These are phyloP conservation scores for Sergeia podlipaevii DNA, from an alignment of 208 protist genomes.

Conservation along the genomic window DNA sequence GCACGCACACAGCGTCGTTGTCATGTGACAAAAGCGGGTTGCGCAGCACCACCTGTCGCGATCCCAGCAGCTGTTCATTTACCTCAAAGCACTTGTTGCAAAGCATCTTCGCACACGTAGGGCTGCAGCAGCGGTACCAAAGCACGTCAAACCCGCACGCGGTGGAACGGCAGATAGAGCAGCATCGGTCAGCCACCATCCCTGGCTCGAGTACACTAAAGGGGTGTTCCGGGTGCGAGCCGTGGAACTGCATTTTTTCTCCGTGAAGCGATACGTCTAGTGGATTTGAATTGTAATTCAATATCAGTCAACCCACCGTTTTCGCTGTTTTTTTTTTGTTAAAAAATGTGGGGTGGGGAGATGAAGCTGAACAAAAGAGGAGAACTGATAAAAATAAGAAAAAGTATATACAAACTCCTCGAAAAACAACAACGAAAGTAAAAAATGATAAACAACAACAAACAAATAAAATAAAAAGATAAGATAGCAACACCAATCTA, in stretches of 20 bases:
- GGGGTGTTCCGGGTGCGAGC: constrained; percentile 61
- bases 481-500: too few species aligned
- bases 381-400: neutral
- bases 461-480: neutral
- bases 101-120: constrained; percentile 43
- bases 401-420: neutral
- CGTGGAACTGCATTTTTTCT: too few species aligned
- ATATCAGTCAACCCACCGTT: too few species aligned
- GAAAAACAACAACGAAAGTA: constrained; percentile 1
- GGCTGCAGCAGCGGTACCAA: constrained; percentile 54
- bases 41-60: constrained; percentile 64
- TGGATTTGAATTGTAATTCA: too few species aligned
- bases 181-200: constrained; percentile 13
- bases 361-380: neutral
- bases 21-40: constrained; percentile 46
- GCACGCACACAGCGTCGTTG: constrained; percentile 43
- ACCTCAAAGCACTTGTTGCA: constrained; percentile 82
- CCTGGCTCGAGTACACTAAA: constrained; percentile 25
- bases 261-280: too few species aligned
- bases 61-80: constrained; percentile 53
- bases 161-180: constrained; percentile 58
- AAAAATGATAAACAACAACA: neutral
- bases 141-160: constrained; percentile 34
- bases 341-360: neutral
- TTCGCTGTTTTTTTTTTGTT: neutral